phyloP scores from a whole-genome alignment of 371 early-diverging fungal species.

The Syncephalastrum racemosum region DNA sequence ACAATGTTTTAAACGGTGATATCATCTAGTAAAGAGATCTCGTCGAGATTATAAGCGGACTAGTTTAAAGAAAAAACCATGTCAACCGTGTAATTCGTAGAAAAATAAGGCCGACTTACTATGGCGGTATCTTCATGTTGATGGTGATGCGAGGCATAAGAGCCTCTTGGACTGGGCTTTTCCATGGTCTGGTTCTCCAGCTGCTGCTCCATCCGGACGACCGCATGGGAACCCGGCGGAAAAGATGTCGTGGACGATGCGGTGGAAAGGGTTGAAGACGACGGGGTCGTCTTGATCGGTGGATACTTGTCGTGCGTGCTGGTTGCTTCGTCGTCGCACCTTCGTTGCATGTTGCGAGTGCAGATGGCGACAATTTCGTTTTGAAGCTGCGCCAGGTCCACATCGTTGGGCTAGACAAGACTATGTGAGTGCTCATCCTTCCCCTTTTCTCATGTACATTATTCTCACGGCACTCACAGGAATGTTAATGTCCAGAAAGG shows the following conservation, averaged over 20 bases:
- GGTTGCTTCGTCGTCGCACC: conserved; percentile 7
- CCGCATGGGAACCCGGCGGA: neutral
- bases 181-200: no score
- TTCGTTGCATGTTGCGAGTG: conserved; percentile 65
- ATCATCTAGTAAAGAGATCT: conserved; percentile 11
- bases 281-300: conserved; percentile 11
- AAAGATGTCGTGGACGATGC: conserved; percentile 15
- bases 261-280: conserved; percentile 18
- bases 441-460: neutral
- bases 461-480: conserved; percentile 37
- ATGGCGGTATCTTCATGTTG: no score
- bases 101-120: no score
- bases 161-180: no score
- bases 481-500: conserved; percentile 74
- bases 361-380: conserved; percentile 72
- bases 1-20: conserved; percentile 1
- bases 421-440: neutral
- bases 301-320: conserved; percentile 1
- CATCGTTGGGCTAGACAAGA: conserved; percentile 53
- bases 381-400: conserved; percentile 65
- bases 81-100: no score
- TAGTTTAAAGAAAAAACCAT: neutral
- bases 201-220: neutral
- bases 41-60: conserved; percentile 9
- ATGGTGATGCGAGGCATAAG: no score